Base-by-base conservation (phyloP, 441 rosid species). In the Bruguiera hainesii region DNA sequence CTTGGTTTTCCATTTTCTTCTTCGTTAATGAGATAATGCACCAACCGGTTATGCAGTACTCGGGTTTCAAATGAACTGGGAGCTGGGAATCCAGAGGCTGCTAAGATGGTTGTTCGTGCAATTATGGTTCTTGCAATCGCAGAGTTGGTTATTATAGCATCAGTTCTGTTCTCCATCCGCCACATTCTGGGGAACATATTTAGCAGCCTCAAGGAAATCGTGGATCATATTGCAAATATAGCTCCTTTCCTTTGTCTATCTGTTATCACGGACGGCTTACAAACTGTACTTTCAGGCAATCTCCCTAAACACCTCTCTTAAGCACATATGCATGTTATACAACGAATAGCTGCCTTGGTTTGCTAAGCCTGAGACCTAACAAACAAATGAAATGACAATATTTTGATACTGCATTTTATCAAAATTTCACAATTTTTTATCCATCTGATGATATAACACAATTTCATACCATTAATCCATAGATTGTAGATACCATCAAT, bases 41-140 rank as follows among this genome's bases (percentile, higher is more conserved):
- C 13, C 42, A 10, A 37, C 42, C 42, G 9, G 3, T 51, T 55
- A 63, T 74, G 50, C 52, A 81, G 85, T 72, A 80, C 82, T 2
- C 67, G 82, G 23, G 77, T 79, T 60, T 81, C 82, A 25, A 80
- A 80, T 53, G 75, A 79, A 49, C 58, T 75, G 4, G 83, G 85
- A 33, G 83, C 73, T 4, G 83, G 81, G 29, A 77, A 79, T 49
- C 73, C 80, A 3, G 6, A 71, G 30, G 68, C 69, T 21, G 86
- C 84, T 6, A 78, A 67, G 61, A 42, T 69, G 52, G 79, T 73
- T 7, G 64, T 78, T 1, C 16, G 59, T 46, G 72, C 71, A 13
- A 56, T 66, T 3, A 59, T 66, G 57, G 56, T 33, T 10, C 71
- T 82, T 23, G 76, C 75, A 20, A 21, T 62, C 3, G 28, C 59